phyloP scores from a whole-genome alignment of 83 land plant species.

The Picea engelmannii region DNA sequence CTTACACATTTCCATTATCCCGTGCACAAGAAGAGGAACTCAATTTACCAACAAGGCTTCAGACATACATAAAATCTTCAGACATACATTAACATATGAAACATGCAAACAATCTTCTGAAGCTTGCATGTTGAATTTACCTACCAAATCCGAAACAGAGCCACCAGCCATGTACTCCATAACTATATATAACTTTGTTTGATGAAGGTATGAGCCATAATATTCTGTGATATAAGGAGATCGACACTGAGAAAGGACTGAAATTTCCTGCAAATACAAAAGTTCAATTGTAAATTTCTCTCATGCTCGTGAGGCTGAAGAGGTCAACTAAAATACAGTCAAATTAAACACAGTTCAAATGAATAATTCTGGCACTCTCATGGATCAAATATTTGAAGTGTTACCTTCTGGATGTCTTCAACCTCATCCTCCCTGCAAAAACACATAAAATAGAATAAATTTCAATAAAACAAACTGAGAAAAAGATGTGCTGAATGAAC shows the following conservation, averaged over 20 bases:
- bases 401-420: slow-evolving; percentile 98
- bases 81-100: background rate
- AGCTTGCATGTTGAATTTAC: slow-evolving; percentile 20
- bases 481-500: background rate
- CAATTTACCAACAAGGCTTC: background rate
- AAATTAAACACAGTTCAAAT: background rate
- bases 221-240: slow-evolving; percentile 97
- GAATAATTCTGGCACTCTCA: background rate
- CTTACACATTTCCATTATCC: too few species aligned
- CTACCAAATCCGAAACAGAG: slow-evolving; percentile 97
- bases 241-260: slow-evolving; percentile 94
- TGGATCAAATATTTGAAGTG: slow-evolving; percentile 6
- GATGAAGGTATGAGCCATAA: slow-evolving; percentile 90
- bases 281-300: background rate
- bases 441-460: slow-evolving; percentile 11
- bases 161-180: slow-evolving; percentile 99
- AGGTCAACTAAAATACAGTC: background rate
- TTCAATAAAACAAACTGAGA: slow-evolving; percentile 3
- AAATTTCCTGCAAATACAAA: slow-evolving; percentile 75
- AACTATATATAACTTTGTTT: slow-evolving; percentile 94
- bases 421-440: slow-evolving; percentile 92
- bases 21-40: background rate
- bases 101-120: background rate
- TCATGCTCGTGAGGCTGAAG: too few species aligned
- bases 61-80: too few species aligned